Evolutionary conservation across 225 moss, liverwort and hornwort species (phyloP).

Genomic region (Thuidium tamariscinum): DNA sequence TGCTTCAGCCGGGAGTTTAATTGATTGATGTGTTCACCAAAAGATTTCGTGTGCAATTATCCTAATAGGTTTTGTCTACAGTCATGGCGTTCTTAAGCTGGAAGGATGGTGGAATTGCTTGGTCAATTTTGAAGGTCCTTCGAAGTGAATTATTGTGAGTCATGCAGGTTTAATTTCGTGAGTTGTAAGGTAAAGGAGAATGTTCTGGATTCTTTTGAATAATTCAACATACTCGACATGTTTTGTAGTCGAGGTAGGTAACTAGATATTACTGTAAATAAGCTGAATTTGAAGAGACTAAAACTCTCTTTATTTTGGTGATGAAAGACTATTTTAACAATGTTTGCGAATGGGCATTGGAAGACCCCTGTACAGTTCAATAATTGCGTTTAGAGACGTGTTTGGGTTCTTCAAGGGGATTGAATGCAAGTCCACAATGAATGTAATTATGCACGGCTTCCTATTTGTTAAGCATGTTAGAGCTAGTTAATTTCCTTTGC

Average conservation of each 20-base stretch:
- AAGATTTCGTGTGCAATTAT: neutral
- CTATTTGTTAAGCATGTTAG: neutral
- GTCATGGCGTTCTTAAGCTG: neutral
- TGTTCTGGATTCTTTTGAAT: neutral
- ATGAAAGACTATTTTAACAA: neutral
- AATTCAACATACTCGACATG: neutral
- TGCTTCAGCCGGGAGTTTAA: neutral
- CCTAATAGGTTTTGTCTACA: neutral
- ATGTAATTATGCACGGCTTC: too few species aligned
- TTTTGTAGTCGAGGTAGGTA: neutral
- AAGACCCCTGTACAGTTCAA: neutral
- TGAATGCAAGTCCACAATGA: neutral
- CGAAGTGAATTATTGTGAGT: neutral
- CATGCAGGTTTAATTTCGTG: too few species aligned
- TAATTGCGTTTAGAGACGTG: neutral
- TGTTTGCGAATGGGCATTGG: neutral
- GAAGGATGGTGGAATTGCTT: neutral
- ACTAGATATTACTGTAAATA: neutral
- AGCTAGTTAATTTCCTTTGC: neutral
- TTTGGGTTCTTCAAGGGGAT: neutral
- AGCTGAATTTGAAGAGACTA: neutral
- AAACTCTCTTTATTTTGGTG: neutral
- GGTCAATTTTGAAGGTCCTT: neutral
- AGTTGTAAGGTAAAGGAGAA: neutral
- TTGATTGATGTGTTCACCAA: neutral